Evolutionary conservation across 2,329 filamentous ascomycete genomes (phyloP), one percentile per base, ranked within the genome.

Genomic region (Aspergillus latus): DNA sequence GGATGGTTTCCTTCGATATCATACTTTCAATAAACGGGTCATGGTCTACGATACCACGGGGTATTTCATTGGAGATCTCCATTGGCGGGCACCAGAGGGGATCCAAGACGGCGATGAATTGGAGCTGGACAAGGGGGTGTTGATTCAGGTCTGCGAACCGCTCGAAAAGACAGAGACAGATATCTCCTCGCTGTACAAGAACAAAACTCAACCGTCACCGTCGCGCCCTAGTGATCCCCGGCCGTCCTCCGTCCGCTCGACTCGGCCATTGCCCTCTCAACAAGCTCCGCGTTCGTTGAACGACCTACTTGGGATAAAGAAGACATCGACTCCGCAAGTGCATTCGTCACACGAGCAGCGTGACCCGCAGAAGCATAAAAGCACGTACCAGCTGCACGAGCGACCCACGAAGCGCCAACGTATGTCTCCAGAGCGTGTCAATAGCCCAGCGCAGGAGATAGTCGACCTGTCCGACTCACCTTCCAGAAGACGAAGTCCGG

Each of bases 41-140:
- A 95, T 97, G 90, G 89, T 95, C 5, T 93, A 94, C 66, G 92
- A 96, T 71, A 86, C 90, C 46, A 79, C 84, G 2, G 85, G 89
- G 0, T 90, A 92, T 69, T 90, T 88, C 62, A 82, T 97, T 29
- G 92, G 92, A 2, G 92, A 96, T 70, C 84, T 86, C 32, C 90
- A 96, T 73, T 94, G 89, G 87, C 85, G 85, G 43, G 81, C 86
- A 45, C 82, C 83, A 51, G 82, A 81, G 37, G 82, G 83, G n/a
- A 76, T 96, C 21, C 83, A 84, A 34, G 89, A 94, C 57, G 92
- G 92, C 5, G 90, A 96, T 59, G 91, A 96, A 72, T 71, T 97
- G 51, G 81, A 85, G 55, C 78, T 97, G 51, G 91, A 96, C 64
- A 88, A 87, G 47, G 85, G 85, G 1, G 83, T 89, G 29, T 81